Percentiles rank a stretch among this genome's conserved stretches.
These are phyloP conservation scores for Hydnum rufescens DNA, from an alignment of 768 basidiomycete species.

Conservation along the genomic window DNA sequence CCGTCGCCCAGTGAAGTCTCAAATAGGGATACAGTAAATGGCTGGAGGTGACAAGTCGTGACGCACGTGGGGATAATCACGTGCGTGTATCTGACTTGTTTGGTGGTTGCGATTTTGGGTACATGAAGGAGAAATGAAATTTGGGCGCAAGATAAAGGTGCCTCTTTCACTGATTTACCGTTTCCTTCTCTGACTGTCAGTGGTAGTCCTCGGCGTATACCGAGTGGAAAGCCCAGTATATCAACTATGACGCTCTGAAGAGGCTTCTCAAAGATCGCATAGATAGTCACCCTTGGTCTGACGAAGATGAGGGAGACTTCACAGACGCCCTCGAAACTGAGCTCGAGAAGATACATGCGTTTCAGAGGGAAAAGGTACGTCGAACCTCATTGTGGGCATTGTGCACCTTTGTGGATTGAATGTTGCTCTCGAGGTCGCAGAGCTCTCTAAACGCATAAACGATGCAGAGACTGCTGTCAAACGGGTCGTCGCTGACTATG, in stretches of 20 bases:
- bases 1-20: no score
- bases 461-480: constrained; percentile 9
- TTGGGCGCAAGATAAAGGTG: constrained; percentile 11
- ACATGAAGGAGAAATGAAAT: no score
- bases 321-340: constrained; percentile 5
- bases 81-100: no score
- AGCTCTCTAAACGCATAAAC: constrained; percentile 9
- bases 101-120: no score
- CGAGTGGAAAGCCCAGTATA: constrained; percentile 9
- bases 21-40: no score
- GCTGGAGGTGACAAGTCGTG: no score
- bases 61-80: no score
- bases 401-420: not conserved
- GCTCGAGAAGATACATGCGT: constrained; percentile 10
- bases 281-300: constrained; percentile 1
- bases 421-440: constrained; percentile 2
- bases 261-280: constrained; percentile 7
- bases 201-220: constrained; percentile 7
- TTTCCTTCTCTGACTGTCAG: not conserved
- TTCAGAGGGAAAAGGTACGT: constrained; percentile 9
- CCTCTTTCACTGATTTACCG: not conserved
- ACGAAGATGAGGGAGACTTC: constrained; percentile 8
- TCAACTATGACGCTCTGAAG: constrained; percentile 11
- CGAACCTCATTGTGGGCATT: not conserved
- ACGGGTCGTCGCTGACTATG: constrained; percentile 8